Conservation (phyloP, 768 basidiomycete genomes). For the Suillus brevipes region DNA sequence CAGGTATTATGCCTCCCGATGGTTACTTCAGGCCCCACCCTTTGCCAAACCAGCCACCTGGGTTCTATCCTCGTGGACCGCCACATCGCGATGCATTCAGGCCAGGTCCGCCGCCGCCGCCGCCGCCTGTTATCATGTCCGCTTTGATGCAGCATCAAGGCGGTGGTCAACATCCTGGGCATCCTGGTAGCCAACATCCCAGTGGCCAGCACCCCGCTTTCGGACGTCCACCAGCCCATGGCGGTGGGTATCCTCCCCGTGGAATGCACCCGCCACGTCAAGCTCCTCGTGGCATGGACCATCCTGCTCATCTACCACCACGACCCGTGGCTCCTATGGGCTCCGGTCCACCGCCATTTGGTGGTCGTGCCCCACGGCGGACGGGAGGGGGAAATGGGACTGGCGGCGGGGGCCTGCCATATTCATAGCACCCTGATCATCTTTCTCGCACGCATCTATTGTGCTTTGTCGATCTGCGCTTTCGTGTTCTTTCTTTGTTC, state of each 20-base stretch:
- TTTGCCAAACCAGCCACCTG: constrained; percentile 23
- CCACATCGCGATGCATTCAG: constrained; percentile 39
- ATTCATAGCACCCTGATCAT: constrained; percentile 21
- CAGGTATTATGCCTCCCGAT: constrained; percentile 24
- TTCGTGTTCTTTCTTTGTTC: not conserved
- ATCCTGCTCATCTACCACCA: constrained; percentile 19
- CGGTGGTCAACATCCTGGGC: not conserved
- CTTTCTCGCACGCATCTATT: constrained; percentile 3
- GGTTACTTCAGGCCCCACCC: constrained; percentile 22
- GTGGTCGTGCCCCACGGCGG: constrained; percentile 18
- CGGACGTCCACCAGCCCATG: constrained; percentile 3
- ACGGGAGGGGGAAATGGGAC: constrained; percentile 16
- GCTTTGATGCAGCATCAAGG: constrained; percentile 31
- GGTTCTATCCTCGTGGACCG: constrained; percentile 35
- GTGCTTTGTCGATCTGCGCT: constrained; percentile 7
- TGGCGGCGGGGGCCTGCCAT: constrained; percentile 27
- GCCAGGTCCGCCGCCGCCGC: constrained; percentile 25
- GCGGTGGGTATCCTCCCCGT: not conserved
- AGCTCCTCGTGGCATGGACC: not conserved
- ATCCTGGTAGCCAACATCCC: constrained; percentile 12
- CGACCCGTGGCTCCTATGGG: constrained; percentile 24
- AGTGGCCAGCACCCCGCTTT: constrained; percentile 11
- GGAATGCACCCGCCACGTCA: not conserved
- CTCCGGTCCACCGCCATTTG: constrained; percentile 8
- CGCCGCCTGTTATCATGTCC: constrained; percentile 26